These are phyloP conservation scores for Mrakia frigida DNA, from an alignment of 768 basidiomycete species.

Conservation along the genomic window DNA sequence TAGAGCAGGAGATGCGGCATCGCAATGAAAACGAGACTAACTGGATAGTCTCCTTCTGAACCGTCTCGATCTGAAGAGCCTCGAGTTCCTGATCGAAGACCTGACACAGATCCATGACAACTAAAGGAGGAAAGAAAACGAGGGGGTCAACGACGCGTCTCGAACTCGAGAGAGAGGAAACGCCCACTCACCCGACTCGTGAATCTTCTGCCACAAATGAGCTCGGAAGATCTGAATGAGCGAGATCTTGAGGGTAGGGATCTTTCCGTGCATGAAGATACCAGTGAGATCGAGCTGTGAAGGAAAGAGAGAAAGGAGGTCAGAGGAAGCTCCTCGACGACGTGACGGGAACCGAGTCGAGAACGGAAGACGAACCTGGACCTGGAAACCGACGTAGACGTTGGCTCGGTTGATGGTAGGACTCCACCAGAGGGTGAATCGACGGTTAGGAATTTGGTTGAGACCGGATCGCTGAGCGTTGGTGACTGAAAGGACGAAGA, in stretches of 20 bases:
- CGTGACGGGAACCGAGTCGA: background rate
- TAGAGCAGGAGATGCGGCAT: background rate
- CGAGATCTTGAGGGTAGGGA: conserved; percentile 95
- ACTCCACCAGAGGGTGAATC: conserved; percentile 75
- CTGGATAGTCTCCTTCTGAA: conserved; percentile 97
- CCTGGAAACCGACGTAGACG: conserved; percentile 99
- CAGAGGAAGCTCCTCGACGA: background rate
- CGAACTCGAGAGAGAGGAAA: background rate
- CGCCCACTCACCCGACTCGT: conserved; percentile 44
- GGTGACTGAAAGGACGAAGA: conserved; percentile 41
- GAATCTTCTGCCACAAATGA: conserved; percentile 99
- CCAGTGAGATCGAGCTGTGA: conserved; percentile 84
- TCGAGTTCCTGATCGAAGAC: conserved; percentile 99
- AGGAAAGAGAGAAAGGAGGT: background rate
- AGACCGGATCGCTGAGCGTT: conserved; percentile 95
- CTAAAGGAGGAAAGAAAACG: background rate
- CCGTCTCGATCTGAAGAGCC: conserved; percentile 95
- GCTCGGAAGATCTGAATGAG: conserved; percentile 99
- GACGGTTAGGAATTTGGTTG: conserved; percentile 35
- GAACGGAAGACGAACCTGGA: conserved; percentile 47
- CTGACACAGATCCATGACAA: conserved; percentile 51
- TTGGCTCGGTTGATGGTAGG: conserved; percentile 99
- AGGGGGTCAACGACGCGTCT: background rate
- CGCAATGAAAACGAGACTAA: conserved; percentile 16
- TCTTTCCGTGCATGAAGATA: conserved; percentile 97